phyloP scores from a whole-genome alignment of 2,329 filamentous ascomycete species.

The Geosmithia flava region DNA sequence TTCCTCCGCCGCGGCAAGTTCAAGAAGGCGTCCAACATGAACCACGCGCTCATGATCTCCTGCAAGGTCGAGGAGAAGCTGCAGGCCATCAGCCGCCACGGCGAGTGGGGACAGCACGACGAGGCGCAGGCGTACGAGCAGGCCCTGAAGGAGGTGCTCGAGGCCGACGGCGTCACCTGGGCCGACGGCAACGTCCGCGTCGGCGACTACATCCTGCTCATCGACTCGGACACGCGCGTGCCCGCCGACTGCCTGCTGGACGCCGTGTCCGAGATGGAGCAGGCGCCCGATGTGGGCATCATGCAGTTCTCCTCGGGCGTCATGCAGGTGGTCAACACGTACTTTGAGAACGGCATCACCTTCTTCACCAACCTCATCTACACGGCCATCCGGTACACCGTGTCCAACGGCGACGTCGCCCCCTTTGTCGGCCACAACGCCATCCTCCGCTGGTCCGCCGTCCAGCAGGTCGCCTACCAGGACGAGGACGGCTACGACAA shows the following conservation, averaged over 20 bases:
- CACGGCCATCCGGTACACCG: constrained; percentile 65
- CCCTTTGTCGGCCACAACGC: constrained; percentile 77
- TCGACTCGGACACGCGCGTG: constrained; percentile 71
- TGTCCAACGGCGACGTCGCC: constrained; percentile 64
- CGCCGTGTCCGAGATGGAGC: constrained; percentile 72
- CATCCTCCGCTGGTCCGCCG: constrained; percentile 61
- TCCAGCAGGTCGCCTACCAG: constrained; percentile 60
- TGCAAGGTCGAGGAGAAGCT: constrained; percentile 62
- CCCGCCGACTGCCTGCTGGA: constrained; percentile 67
- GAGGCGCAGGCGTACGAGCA: constrained; percentile 55
- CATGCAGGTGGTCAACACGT: constrained; percentile 66
- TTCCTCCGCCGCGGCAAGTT: constrained; percentile 54
- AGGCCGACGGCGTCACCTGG: constrained; percentile 59
- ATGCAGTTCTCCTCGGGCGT: constrained; percentile 68
- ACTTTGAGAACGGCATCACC: constrained; percentile 59
- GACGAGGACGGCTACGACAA: constrained; percentile 64
- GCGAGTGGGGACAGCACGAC: constrained; percentile 55
- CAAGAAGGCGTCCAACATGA: constrained; percentile 65
- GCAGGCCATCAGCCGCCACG: constrained; percentile 37
- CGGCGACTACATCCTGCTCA: constrained; percentile 66
- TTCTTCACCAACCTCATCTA: constrained; percentile 68
- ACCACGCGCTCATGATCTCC: constrained; percentile 55
- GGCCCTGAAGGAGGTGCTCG: constrained; percentile 52
- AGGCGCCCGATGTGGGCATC: constrained; percentile 65
- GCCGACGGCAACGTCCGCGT: constrained; percentile 78